Conservation (phyloP, 352 stramenopile species). For the Aphanomyces invadans region DNA sequence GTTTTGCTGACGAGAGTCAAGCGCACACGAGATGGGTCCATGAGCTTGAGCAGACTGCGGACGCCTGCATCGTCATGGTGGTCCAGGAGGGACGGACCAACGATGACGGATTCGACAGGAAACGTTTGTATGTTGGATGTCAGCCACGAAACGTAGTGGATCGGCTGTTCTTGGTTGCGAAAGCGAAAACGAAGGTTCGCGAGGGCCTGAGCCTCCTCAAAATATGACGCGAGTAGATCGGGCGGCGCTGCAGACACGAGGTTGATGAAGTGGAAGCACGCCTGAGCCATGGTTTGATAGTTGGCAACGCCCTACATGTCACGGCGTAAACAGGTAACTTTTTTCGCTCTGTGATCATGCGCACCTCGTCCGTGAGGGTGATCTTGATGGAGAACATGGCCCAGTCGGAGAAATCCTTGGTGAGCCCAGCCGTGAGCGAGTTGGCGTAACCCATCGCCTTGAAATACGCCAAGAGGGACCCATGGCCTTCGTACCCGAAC, state of each 20-base stretch:
- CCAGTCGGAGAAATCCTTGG: conserved; percentile 29
- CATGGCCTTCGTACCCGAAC: conserved; percentile 75
- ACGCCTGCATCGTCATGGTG: conserved; percentile 25
- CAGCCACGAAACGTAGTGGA: conserved; percentile 28
- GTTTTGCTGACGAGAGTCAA: conserved; percentile 35
- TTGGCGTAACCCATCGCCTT: conserved; percentile 39
- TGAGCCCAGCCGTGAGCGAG: conserved; percentile 32
- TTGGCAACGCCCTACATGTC: conserved; percentile 26
- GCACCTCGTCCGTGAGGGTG: conserved; percentile 24
- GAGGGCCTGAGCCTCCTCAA: conserved; percentile 30
- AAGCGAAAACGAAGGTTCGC: conserved; percentile 32
- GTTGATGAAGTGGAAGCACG: conserved; percentile 30
- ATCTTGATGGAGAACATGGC: conserved; percentile 29
- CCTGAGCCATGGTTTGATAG: conserved; percentile 26
- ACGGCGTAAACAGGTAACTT: too few species aligned
- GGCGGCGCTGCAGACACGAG: conserved; percentile 16
- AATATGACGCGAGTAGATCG: conserved; percentile 25
- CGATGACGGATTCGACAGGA: conserved; percentile 24
- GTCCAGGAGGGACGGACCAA: conserved; percentile 29
- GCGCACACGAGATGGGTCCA: conserved; percentile 38
- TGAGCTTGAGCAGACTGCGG: conserved; percentile 26
- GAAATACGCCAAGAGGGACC: conserved; percentile 77
- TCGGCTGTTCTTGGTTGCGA: conserved; percentile 29
- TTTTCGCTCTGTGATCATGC: too few species aligned
- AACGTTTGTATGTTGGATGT: conserved; percentile 29